A percentile compares a stretch with the other conserved stretches of the same genome.
Evolutionary conservation across 257 asterid genomes (phyloP).

Genomic region (Nicotiana tabacum): DNA sequence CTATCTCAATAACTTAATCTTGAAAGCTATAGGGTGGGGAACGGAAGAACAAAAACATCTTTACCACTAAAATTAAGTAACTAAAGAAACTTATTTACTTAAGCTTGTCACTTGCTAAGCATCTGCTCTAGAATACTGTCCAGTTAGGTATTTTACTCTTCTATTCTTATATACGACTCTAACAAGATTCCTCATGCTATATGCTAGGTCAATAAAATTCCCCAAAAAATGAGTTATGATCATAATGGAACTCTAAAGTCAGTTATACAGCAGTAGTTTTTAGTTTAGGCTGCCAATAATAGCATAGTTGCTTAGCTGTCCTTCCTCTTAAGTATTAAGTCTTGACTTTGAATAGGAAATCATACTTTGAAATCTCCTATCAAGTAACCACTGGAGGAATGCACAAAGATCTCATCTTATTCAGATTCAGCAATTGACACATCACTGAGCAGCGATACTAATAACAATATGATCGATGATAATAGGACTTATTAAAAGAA

Average conservation of each 20-base stretch:
- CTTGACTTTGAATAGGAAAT: background rate
- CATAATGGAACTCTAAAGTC: background rate
- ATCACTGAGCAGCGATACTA: background rate
- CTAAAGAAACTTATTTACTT: background rate
- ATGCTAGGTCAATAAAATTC: background rate
- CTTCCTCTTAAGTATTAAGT: background rate
- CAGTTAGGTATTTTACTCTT: too few species aligned
- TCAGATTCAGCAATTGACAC: background rate
- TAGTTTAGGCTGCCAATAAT: background rate
- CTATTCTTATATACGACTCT: background rate
- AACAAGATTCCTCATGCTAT: background rate
- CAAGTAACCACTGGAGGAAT: too few species aligned
- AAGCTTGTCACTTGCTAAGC: background rate
- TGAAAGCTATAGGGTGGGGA: background rate
- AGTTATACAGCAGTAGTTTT: background rate
- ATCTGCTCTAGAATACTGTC: too few species aligned
- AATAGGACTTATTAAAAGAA: background rate
- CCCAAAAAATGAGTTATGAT: background rate
- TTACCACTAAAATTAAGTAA: background rate
- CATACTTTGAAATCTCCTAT: background rate
- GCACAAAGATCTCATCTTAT: too few species aligned
- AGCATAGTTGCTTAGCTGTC: background rate
- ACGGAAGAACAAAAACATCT: background rate
- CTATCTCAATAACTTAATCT: background rate
- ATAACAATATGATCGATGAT: background rate